Percentiles rank a stretch among this genome's conserved stretches.
These are phyloP conservation scores for Rosa persica DNA, from an alignment of 306 rosid genomes.

Conservation along the genomic window DNA sequence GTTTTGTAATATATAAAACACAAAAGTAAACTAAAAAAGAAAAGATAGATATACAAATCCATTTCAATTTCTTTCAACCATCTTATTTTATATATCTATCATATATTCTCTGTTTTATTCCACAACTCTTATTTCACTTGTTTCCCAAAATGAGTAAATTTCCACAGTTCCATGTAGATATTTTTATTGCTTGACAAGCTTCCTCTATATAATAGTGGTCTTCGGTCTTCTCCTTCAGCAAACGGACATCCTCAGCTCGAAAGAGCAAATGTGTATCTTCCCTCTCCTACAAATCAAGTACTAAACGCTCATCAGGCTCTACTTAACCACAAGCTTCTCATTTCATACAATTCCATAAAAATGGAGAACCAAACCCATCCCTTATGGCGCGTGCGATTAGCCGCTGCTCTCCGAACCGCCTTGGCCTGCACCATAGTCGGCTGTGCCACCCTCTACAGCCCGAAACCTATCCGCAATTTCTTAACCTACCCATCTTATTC, in stretches of 20 bases:
- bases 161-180: neutral
- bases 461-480: conserved; percentile 33
- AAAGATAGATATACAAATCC: neutral
- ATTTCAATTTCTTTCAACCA: neutral
- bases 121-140: neutral
- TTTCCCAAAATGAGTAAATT: neutral
- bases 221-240: neutral
- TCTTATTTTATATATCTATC: neutral
- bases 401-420: conserved; percentile 55
- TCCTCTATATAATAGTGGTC: neutral
- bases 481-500: conserved; percentile 58
- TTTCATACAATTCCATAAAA: neutral
- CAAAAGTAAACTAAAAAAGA: neutral
- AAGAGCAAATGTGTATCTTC: neutral
- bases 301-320: neutral
- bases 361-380: conserved; percentile 17
- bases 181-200: neutral
- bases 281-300: neutral
- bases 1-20: too few relatives aligned
- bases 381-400: conserved; percentile 43
- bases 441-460: conserved; percentile 50
- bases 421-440: conserved; percentile 68
- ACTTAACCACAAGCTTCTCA: neutral
- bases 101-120: neutral
- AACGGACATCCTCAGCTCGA: neutral